A percentile compares a stretch with the other conserved stretches of the same genome.
Conservation (phyloP, 306 rosid genomes). For the Pachyrhizus erosus region DNA sequence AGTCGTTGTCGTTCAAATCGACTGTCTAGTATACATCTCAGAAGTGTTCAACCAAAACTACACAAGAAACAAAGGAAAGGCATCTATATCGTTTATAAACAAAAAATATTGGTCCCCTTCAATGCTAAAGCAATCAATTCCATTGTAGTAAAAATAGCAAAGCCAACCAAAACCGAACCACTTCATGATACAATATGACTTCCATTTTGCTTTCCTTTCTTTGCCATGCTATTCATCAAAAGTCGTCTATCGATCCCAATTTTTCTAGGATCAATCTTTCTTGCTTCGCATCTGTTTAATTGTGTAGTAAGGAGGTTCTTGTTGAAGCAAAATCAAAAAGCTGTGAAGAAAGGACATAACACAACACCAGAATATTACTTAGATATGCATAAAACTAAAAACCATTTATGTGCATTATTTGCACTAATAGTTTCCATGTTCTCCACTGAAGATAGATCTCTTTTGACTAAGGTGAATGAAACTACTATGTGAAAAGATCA, state of each 20-base stretch:
- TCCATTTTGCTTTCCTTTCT: conserved; percentile 18
- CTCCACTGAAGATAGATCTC: neutral
- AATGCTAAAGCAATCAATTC: neutral
- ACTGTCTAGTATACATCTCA: conserved; percentile 19
- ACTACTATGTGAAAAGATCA: neutral
- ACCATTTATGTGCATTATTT: conserved; percentile 4
- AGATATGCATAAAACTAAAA: neutral
- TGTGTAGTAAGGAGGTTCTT: conserved; percentile 48
- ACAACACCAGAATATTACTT: conserved; percentile 5
- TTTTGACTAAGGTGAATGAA: neutral
- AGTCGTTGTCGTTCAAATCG: conserved; percentile 4
- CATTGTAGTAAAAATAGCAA: conserved; percentile 1
- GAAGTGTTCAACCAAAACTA: neutral
- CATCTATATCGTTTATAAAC: neutral
- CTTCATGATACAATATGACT: neutral
- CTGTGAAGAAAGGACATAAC: conserved; percentile 2
- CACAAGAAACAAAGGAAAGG: neutral
- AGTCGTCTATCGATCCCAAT: conserved; percentile 63
- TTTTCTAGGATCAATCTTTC: conserved; percentile 74
- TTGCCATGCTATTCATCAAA: conserved; percentile 48
- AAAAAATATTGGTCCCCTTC: neutral
- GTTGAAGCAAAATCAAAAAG: conserved; percentile 37
- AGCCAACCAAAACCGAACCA: conserved; percentile 16
- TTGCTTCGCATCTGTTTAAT: conserved; percentile 69
- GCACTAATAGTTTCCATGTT: neutral